Base-by-base conservation (phyloP, 345 rosid genomes). In the Barbarea vulgaris region DNA sequence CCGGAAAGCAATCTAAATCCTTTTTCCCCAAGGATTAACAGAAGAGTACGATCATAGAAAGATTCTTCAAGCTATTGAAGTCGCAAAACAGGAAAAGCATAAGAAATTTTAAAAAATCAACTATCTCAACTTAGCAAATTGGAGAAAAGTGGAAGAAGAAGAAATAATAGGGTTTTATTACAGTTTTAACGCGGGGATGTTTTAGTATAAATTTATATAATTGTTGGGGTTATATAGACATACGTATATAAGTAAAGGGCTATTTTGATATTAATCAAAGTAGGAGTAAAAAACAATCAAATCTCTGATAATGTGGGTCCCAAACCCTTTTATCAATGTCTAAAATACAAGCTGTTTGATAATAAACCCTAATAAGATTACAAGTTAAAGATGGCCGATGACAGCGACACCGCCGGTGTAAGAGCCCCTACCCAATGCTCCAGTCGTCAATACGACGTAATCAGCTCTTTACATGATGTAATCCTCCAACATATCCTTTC, bases 161-260 rank as follows among this genome's bases (percentile, higher is more conserved):
- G 18, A 19, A 48, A n/a, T 4, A 72, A 41, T 52, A 63, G 70
- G 77, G 77, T 52, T 73, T 72, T 27, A 39, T 42, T 42, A 15
- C 48, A 14, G 48, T 42, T 15, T 41, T 5, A 51, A 19, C 22
- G 33, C 12, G 61, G 55, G 59, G 60, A 7, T 31, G 15, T 36
- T 25, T 39, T 63, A 9, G 44, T 41, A 13, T 36, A 13, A 17
- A 8, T 37, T 6, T 39, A 27, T 62, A 15, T 30, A 5, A 1
- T 5, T 21, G 0, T 42, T 64, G 77, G 70, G 63, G 62, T 19
- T 19, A 27, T 18, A 2, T 64, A 28, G 33, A 8, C 1, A 53
- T 39, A 4, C 3, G 14, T 53, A 21, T 11, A 64, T 21, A 63
- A 39, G 17, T 41, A 6, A 51, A 54, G 77, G 36, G 14, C 33